phyloP scores from a whole-genome alignment of 306 rosid genomes.

The Medicago ruthenica region DNA sequence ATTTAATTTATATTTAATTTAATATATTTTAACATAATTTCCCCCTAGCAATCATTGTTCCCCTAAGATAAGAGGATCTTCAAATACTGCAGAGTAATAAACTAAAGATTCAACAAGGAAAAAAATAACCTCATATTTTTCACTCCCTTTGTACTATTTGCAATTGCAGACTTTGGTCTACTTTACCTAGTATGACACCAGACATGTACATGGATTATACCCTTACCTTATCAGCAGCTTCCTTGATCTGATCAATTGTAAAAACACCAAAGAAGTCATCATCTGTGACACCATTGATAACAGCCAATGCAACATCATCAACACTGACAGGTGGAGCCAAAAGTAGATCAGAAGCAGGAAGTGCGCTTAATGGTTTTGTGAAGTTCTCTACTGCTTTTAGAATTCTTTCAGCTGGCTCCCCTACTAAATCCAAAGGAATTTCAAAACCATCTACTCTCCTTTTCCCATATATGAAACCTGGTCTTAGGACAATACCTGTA shows the following conservation, averaged over 20 bases:
- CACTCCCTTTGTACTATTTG: not conserved
- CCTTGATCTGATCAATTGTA: constrained; percentile 92
- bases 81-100: constrained; percentile 10
- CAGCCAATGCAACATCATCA: constrained; percentile 85
- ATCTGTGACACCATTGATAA: constrained; percentile 70
- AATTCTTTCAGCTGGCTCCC: constrained; percentile 82
- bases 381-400: constrained; percentile 67
- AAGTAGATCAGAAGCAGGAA: constrained; percentile 87
- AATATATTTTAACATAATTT: no score
- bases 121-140: constrained; percentile 20
- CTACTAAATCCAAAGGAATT: constrained; percentile 84
- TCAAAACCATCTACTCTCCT: constrained; percentile 81
- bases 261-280: constrained; percentile 87
- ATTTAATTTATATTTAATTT: no score
- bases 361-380: constrained; percentile 83
- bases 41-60: no score
- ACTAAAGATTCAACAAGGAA: constrained; percentile 5
- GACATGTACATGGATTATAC: constrained; percentile 45
- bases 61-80: not conserved
- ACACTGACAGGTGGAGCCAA: constrained; percentile 92
- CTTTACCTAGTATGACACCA: constrained; percentile 18
- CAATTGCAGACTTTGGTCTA: not conserved
- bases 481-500: constrained; percentile 90
- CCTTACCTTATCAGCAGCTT: constrained; percentile 77
- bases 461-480: constrained; percentile 91